Conservation (phyloP, 768 basidiomycete genomes). For the Lentinula lateritia region DNA sequence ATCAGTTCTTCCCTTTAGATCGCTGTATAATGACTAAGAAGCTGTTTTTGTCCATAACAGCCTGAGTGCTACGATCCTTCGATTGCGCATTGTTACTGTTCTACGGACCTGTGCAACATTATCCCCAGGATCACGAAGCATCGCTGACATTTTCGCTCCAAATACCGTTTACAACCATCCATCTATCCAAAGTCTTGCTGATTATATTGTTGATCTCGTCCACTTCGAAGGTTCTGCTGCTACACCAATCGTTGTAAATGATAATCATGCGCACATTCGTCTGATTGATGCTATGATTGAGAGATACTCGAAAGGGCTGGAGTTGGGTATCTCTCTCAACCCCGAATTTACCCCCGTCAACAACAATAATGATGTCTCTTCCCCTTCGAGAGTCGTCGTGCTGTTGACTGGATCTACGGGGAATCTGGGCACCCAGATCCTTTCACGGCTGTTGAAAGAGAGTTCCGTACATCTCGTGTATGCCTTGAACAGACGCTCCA, state of each 20-base stretch:
- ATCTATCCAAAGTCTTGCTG: conserved; percentile 18
- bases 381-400: conserved; percentile 14
- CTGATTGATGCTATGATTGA: conserved; percentile 33
- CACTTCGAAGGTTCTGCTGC: not conserved
- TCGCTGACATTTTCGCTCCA: conserved; percentile 10
- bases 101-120: conserved; percentile 19
- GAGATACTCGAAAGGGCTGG: conserved; percentile 24
- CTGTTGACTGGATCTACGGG: conserved; percentile 37
- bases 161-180: conserved; percentile 22
- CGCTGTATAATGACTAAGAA: too few species aligned
- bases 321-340: not conserved
- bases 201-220: conserved; percentile 12
- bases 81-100: conserved; percentile 27
- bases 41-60: conserved; percentile 8
- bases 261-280: conserved; percentile 6
- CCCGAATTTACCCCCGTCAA: not conserved
- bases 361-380: not conserved
- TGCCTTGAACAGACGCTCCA: conserved; percentile 10
- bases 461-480: conserved; percentile 14
- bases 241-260: not conserved
- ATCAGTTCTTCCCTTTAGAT: not conserved
- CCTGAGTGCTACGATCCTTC: conserved; percentile 23
- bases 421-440: conserved; percentile 31
- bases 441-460: conserved; percentile 20
- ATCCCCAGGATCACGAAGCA: conserved; percentile 3